Percentiles rank a stretch among this genome's conserved stretches.
These are phyloP conservation scores for Colletotrichum sp. DNA, from an alignment of 2,329 filamentous ascomycete genomes.

Conservation along the genomic window DNA sequence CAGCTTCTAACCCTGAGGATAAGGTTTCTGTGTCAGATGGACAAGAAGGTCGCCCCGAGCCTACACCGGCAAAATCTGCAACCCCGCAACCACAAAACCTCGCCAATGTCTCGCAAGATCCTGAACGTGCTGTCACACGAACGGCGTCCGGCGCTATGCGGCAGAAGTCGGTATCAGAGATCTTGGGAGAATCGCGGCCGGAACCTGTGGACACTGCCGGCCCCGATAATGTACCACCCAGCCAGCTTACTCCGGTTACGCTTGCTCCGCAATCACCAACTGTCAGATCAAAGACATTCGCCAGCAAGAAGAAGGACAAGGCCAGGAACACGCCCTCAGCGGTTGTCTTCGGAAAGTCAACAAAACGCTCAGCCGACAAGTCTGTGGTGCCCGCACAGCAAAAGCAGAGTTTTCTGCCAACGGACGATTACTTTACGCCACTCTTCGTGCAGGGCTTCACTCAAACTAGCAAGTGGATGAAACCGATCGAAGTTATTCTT, in stretches of 20 bases:
- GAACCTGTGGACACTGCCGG: slow-evolving; percentile 38
- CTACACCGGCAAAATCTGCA: slow-evolving; percentile 3
- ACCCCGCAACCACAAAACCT: slow-evolving; percentile 18
- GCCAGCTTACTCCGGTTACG: slow-evolving; percentile 45
- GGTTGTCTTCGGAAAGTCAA: slow-evolving; percentile 78
- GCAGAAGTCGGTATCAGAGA: slow-evolving; percentile 76
- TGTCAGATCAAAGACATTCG: slow-evolving; percentile 28
- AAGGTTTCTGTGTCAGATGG: neutral
- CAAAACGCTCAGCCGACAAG: slow-evolving; percentile 54
- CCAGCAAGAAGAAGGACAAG: slow-evolving; percentile 55
- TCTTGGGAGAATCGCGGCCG: slow-evolving; percentile 60
- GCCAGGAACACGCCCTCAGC: slow-evolving; percentile 73
- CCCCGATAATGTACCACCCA: slow-evolving; percentile 31
- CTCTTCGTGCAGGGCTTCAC: slow-evolving; percentile 65
- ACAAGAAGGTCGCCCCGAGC: neutral
- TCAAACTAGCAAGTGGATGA: slow-evolving; percentile 62
- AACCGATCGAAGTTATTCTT: slow-evolving; percentile 73
- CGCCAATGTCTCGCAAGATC: slow-evolving; percentile 27
- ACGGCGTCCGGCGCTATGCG: slow-evolving; percentile 74
- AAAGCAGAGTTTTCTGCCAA: slow-evolving; percentile 48
- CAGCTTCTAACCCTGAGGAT: slow-evolving; percentile 22
- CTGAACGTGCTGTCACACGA: slow-evolving; percentile 67
- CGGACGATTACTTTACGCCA: slow-evolving; percentile 69
- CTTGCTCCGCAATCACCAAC: slow-evolving; percentile 49
- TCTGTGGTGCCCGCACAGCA: slow-evolving; percentile 43